A percentile compares a stretch with the other conserved stretches of the same genome.
Conservation (phyloP, 768 basidiomycete species). For the Obba rivulosa region DNA sequence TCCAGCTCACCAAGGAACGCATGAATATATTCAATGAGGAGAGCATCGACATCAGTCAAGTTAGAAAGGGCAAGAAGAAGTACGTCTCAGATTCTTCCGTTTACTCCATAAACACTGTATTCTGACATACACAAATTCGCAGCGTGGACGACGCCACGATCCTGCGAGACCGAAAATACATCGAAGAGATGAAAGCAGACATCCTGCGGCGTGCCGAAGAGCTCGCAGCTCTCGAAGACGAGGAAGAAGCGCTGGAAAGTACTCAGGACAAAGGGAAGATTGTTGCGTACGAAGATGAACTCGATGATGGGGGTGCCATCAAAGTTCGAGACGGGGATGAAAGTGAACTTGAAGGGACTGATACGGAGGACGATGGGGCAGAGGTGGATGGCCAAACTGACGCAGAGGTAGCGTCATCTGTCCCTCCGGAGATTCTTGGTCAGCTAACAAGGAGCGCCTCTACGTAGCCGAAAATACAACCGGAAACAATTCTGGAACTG, state of each 20-base stretch:
- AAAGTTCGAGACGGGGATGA: constrained; percentile 65
- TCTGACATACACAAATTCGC: constrained; percentile 6
- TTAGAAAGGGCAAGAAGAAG: constrained; percentile 66
- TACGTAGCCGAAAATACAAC: neutral
- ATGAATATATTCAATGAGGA: constrained; percentile 76
- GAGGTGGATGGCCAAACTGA: constrained; percentile 3
- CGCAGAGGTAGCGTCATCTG: neutral
- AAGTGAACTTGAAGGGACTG: constrained; percentile 25
- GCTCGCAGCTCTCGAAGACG: constrained; percentile 59
- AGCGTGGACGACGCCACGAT: constrained; percentile 41
- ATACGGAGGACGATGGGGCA: constrained; percentile 27
- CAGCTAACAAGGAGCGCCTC: no score
- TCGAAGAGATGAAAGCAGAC: constrained; percentile 77
- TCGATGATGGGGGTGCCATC: constrained; percentile 38
- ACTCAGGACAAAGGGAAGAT: constrained; percentile 22
- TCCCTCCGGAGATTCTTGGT: neutral
- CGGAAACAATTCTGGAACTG: constrained; percentile 65
- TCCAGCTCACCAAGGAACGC: constrained; percentile 39
- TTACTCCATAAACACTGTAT: neutral
- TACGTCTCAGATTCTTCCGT: constrained; percentile 23
- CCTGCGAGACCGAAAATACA: constrained; percentile 51
- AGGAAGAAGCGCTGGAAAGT: constrained; percentile 25
- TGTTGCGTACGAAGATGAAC: constrained; percentile 50
- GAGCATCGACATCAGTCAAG: constrained; percentile 51
- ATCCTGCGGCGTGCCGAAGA: constrained; percentile 75